phyloP scores from a whole-genome alignment of 2,329 filamentous ascomycete genomes.

The Colletotrichum costaricense region DNA sequence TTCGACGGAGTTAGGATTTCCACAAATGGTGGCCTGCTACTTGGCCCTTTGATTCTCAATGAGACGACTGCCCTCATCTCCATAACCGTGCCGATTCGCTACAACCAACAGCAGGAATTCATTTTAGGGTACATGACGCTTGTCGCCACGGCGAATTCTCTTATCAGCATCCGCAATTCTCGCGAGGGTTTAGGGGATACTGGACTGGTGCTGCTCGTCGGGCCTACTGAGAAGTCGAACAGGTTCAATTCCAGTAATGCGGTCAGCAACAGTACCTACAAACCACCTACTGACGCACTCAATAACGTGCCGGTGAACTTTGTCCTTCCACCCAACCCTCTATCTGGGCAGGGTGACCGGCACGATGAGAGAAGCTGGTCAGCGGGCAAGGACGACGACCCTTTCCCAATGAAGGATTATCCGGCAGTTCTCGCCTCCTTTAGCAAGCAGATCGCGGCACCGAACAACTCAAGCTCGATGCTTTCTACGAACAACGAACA shows the following conservation, averaged over 20 bases:
- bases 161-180: conserved; percentile 72
- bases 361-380: conserved; percentile 58
- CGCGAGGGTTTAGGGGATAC: conserved; percentile 77
- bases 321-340: conserved; percentile 65
- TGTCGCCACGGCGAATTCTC: conserved; percentile 74
- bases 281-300: conserved; percentile 51
- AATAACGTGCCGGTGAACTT: conserved; percentile 64
- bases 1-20: conserved; percentile 64
- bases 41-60: conserved; percentile 82
- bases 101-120: conserved; percentile 69
- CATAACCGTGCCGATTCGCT: conserved; percentile 82
- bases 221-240: conserved; percentile 75
- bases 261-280: conserved; percentile 59
- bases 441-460: conserved; percentile 56
- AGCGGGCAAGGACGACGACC: conserved; percentile 51
- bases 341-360: conserved; percentile 54
- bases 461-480: conserved; percentile 76
- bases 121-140: conserved; percentile 88
- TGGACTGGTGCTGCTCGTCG: conserved; percentile 77
- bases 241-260: conserved; percentile 61
- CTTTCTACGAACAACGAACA: conserved; percentile 81
- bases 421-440: conserved; percentile 73
- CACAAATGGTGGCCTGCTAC: conserved; percentile 70
- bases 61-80: conserved; percentile 80
- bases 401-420: conserved; percentile 72